phyloP scores from a whole-genome alignment of 345 rosid species.

The Aurinia saxatilis region DNA sequence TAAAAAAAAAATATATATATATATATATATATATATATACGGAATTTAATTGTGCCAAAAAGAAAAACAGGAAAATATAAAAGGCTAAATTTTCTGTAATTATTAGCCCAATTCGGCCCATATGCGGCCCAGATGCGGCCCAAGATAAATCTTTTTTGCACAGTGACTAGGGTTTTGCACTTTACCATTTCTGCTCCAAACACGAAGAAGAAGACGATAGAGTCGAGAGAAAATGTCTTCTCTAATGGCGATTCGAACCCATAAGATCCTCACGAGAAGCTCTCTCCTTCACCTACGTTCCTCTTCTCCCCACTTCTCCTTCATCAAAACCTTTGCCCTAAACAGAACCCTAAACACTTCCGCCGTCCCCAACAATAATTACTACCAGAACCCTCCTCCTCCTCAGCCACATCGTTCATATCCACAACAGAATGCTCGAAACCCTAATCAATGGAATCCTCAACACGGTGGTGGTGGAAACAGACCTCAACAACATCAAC shows the following conservation, averaged over 20 bases:
- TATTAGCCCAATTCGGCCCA: conserved; percentile 9
- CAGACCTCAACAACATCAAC: conserved; percentile 25
- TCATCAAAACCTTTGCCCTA: not conserved
- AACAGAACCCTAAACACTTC: conserved; percentile 36
- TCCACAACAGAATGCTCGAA: conserved; percentile 19
- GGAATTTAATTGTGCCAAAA: no score
- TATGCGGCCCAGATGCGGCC: no score
- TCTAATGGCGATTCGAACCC: conserved; percentile 39
- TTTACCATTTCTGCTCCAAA: not conserved
- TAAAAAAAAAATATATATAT: no score
- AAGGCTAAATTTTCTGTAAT: no score
- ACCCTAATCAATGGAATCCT: conserved; percentile 30
- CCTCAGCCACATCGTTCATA: conserved; percentile 18
- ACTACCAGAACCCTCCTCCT: conserved; percentile 27
- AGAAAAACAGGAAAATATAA: no score
- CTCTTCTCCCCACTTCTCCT: conserved; percentile 7
- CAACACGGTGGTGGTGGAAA: conserved; percentile 27
- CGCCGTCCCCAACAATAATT: conserved; percentile 31
- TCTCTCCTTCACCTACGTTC: conserved; percentile 33
- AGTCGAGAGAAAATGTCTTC: conserved; percentile 42
- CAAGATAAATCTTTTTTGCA: not conserved
- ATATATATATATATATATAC: no score
- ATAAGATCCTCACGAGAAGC: conserved; percentile 1
- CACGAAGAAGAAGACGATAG: not conserved
- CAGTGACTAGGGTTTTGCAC: conserved; percentile 16